phyloP scores from a whole-genome alignment of 2,329 filamentous ascomycete genomes.

The Aspergillus chevalieri region DNA sequence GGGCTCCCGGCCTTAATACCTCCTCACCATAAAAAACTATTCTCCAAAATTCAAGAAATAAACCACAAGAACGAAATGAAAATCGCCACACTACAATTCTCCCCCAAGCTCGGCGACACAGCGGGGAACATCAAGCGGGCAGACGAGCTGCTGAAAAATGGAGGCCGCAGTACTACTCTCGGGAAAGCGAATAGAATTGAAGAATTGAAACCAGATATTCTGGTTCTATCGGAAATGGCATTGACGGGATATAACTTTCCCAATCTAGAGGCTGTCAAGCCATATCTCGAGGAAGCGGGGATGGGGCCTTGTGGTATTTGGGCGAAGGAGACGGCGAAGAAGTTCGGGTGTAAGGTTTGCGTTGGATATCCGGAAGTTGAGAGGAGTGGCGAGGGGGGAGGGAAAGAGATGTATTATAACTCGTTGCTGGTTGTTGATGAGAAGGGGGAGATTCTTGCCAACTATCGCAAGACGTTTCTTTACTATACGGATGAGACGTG shows the following conservation, averaged over 20 bases:
- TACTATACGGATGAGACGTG: slow-evolving; percentile 64
- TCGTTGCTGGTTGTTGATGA: slow-evolving; percentile 54
- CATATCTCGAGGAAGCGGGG: slow-evolving; percentile 54
- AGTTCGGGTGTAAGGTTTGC: slow-evolving; percentile 54
- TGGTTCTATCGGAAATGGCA: slow-evolving; percentile 58
- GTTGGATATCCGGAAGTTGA: slow-evolving; percentile 57
- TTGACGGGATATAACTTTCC: slow-evolving; percentile 62
- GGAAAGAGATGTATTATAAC: slow-evolving; percentile 47
- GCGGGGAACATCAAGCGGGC: slow-evolving; percentile 41
- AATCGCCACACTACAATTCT: slow-evolving; percentile 45
- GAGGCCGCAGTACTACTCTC: slow-evolving; percentile 6
- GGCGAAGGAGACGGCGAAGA: slow-evolving; percentile 51
- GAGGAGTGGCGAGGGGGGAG: slow-evolving; percentile 1
- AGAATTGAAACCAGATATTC: slow-evolving; percentile 44
- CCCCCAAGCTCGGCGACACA: slow-evolving; percentile 38
- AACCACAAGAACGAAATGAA: slow-evolving; percentile 29
- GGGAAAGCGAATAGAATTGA: slow-evolving; percentile 15
- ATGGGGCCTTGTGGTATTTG: slow-evolving; percentile 51
- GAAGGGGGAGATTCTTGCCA: slow-evolving; percentile 47
- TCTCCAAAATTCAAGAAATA: slow-evolving; percentile 3
- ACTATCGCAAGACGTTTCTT: slow-evolving; percentile 60
- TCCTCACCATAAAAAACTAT: neutral
- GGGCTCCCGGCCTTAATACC: neutral
- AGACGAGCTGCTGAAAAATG: slow-evolving; percentile 35
- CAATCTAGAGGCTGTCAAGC: slow-evolving; percentile 50